A percentile compares a stretch with the other conserved stretches of the same genome.
phyloP scores from a whole-genome alignment of 2,329 filamentous ascomycete species.

The Claviceps citrina region DNA sequence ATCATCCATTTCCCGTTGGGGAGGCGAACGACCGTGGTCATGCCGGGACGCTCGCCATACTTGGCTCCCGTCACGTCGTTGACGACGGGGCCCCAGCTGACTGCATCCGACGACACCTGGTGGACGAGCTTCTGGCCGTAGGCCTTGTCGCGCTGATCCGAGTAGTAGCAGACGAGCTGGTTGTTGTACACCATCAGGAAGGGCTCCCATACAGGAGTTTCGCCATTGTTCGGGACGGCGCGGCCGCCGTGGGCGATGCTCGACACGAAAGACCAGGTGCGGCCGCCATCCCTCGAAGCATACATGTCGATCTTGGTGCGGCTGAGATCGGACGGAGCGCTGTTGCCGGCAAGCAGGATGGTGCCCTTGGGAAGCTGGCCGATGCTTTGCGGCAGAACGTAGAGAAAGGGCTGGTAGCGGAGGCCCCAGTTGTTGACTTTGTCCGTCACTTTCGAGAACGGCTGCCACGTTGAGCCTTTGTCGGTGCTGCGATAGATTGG shows the following conservation, averaged over 20 bases:
- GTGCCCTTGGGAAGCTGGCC: neutral
- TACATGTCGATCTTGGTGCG: neutral
- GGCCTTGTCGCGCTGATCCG: neutral
- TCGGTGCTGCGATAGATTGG: neutral
- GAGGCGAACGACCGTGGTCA: neutral
- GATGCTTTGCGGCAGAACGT: neutral
- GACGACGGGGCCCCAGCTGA: neutral
- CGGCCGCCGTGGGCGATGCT: neutral
- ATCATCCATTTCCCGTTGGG: neutral
- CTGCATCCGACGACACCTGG: neutral
- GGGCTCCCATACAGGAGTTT: neutral
- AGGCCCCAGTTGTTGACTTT: constrained; percentile 1
- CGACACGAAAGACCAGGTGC: neutral
- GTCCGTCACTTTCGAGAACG: neutral
- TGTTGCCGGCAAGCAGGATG: neutral
- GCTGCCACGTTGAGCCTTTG: neutral
- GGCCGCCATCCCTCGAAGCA: neutral
- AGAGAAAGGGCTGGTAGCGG: neutral
- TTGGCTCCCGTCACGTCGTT: neutral
- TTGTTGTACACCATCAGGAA: neutral
- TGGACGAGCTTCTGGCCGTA: constrained; percentile 1
- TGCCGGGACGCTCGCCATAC: neutral
- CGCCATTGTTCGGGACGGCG: neutral
- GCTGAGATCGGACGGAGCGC: neutral
- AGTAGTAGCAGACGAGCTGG: constrained; percentile 1